phyloP scores from a whole-genome alignment of 345 rosid genomes.

The Eutrema heterophyllum region DNA sequence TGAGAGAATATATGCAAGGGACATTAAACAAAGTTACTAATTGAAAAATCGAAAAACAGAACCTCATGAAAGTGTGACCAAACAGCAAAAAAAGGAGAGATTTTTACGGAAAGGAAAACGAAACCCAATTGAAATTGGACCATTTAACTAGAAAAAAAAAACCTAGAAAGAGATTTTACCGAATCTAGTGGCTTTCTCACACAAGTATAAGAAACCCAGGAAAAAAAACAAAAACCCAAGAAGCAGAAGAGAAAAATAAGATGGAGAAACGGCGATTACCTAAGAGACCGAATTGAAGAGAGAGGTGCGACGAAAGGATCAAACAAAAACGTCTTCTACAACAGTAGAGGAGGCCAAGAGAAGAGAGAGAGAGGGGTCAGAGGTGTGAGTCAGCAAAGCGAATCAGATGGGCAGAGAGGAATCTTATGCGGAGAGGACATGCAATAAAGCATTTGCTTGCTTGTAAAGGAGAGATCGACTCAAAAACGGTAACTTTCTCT shows the following conservation, averaged over 20 bases:
- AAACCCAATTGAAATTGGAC: conserved; percentile 14
- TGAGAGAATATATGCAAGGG: neutral
- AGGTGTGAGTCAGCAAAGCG: conserved; percentile 28
- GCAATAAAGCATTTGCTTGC: conserved; percentile 29
- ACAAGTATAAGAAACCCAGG: conserved; percentile 3
- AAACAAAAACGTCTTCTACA: conserved; percentile 9
- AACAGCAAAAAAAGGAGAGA: neutral
- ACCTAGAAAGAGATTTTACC: neutral
- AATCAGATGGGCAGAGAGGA: conserved; percentile 30
- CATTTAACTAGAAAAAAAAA: neutral
- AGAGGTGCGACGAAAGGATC: neutral
- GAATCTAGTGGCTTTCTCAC: conserved; percentile 7
- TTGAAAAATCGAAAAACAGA: conserved; percentile 6
- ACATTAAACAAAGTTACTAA: neutral
- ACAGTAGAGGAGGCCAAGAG: conserved; percentile 7
- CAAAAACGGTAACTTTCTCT: conserved; percentile 21
- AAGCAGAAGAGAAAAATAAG: neutral
- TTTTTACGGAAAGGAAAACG: neutral
- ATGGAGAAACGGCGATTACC: conserved; percentile 14
- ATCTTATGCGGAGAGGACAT: conserved; percentile 30
- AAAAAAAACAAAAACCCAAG: neutral
- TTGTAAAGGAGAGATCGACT: conserved; percentile 15
- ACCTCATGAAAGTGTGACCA: neutral
- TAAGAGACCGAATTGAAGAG: neutral
- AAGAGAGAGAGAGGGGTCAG: conserved; percentile 1